These are phyloP conservation scores for Nevesoporus exiguus DNA, from an alignment of 768 basidiomycete genomes.

Conservation along the genomic window DNA sequence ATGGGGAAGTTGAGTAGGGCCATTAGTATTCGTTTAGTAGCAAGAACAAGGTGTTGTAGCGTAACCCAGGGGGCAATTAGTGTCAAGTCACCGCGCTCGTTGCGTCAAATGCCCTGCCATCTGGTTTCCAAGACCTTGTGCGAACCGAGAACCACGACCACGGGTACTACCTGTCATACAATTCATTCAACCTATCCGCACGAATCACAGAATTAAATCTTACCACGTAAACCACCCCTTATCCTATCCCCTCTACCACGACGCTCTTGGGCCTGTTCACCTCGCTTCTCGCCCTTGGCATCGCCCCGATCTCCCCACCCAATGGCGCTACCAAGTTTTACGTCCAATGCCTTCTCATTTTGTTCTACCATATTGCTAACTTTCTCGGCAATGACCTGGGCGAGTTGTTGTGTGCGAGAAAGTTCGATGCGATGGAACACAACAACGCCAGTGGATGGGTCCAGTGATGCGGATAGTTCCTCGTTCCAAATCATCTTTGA, in stretches of 20 bases:
- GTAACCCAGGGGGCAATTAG: neutral
- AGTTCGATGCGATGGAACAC: slow-evolving; percentile 92
- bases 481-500: slow-evolving; percentile 99
- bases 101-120: slow-evolving; percentile 46
- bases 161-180: slow-evolving; percentile 50
- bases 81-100: slow-evolving; percentile 18
- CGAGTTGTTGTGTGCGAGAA: slow-evolving; percentile 85
- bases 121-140: slow-evolving; percentile 79
- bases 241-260: slow-evolving; percentile 64
- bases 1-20: slow-evolving; percentile 7
- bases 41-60: neutral
- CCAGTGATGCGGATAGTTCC: slow-evolving; percentile 88
- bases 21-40: neutral
- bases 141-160: slow-evolving; percentile 77
- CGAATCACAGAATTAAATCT: slow-evolving; percentile 13
- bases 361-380: slow-evolving; percentile 82
- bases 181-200: neutral
- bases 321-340: slow-evolving; percentile 68
- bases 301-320: slow-evolving; percentile 51
- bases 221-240: slow-evolving; percentile 59
- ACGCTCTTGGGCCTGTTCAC: slow-evolving; percentile 76
- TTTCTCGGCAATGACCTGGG: slow-evolving; percentile 85
- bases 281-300: slow-evolving; percentile 70
- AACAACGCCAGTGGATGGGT: slow-evolving; percentile 85
- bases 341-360: slow-evolving; percentile 86